Evolutionary conservation across 768 basidiomycete genomes (phyloP), one percentile per base, ranked within the genome.

Genomic region (Fomitopsis pulvina): DNA sequence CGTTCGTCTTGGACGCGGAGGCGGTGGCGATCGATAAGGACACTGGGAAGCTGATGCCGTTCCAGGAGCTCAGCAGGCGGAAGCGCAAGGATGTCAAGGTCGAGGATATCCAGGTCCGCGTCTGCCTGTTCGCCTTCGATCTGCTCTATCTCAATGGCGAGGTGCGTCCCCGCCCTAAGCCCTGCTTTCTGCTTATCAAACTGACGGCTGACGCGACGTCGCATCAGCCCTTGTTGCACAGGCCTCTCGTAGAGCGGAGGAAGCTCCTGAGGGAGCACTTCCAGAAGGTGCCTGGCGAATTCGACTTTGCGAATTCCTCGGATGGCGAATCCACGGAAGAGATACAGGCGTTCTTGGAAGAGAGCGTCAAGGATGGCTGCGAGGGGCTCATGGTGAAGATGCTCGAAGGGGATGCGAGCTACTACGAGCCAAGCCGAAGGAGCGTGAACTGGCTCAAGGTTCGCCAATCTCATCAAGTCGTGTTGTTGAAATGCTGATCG

Each of bases 301-400:
- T 99, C 54, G 81, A 79, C 38, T 98, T 94, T 63, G 96, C 96
- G 10, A 92, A 85, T 61, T 85, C 87, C 3, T 90, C 90, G 1
- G 95, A 99, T 60, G 76, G 85, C 14, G 84, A 92, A 52, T 88
- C 85, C 7, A 86, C 81, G 4, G 96, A 99, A 21, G 94, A 96
- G 60, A 97, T 99, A 41, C 92, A 96, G 62, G 64, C 77, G 1
- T 98, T 99, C 76, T 71, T 99, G 8, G 95, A 98, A 63, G 89
- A 93, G 57, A 93, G 90, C 65, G 91, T 99, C 57, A 97, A 93
- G 64, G 96, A 98, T 63, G 93, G 95, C 1, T 98, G 96, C 64
- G 96, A 99, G 66, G 96, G 96, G 9, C 78, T 99, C 41, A 99
- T 99, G 96, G 92, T 99, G 52, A 99, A 99, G 72, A 95, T 96